Evolutionary conservation across 2,329 filamentous ascomycete genomes (phyloP), one percentile per base, ranked within the genome.

Genomic region (Lasiodiplodia hormozganensis): DNA sequence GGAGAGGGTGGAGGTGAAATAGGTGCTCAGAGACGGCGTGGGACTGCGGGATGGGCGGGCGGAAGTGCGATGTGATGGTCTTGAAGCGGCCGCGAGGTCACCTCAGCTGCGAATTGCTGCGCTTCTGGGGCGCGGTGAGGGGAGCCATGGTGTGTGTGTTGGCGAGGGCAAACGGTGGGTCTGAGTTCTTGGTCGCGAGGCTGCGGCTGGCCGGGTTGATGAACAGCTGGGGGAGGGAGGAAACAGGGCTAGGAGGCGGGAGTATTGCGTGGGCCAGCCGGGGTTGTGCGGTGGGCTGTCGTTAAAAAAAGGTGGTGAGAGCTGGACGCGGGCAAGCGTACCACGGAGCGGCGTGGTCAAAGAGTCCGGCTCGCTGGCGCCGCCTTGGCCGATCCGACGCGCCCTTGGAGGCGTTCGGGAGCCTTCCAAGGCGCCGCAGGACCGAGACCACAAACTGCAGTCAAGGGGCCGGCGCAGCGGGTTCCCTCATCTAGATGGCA

Each of bases 271-370:
- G 47, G 60, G 60, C 36, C 60, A 23, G 60, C 43, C 43, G 60
- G 60, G 43, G 60, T 34, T 64, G 60, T 36, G 60, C 60, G 60
- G 47, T 31, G 60, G 40, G 60, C 60, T 28, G 43, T 52, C 60
- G 60, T 64, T 64, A 53, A 64, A 64, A 58, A 64, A 52, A 64
- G 60, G 60, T 64, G 60, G 60, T 64, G 60, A 64, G 60, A 64
- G 60, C 60, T 62, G 58, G 58, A 49, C n/a, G n/a, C 40, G 40
- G 57, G 60, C 60, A 52, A 52, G 60, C 60, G 60, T 64, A 64
- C 60, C 60, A 52, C 58, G 47, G 43, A 34, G 28, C 43, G 47
- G 60, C 60, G 60, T 64, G 43, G 60, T 64, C 60, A 64, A 64
- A 64, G 60, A 64, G 60, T 47, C 43, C 23, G 60, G 43, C n/a